Evolutionary conservation across 768 basidiomycete genomes (phyloP), one percentile per base, ranked within the genome.

Genomic region (Leccinum pellstonianum): DNA sequence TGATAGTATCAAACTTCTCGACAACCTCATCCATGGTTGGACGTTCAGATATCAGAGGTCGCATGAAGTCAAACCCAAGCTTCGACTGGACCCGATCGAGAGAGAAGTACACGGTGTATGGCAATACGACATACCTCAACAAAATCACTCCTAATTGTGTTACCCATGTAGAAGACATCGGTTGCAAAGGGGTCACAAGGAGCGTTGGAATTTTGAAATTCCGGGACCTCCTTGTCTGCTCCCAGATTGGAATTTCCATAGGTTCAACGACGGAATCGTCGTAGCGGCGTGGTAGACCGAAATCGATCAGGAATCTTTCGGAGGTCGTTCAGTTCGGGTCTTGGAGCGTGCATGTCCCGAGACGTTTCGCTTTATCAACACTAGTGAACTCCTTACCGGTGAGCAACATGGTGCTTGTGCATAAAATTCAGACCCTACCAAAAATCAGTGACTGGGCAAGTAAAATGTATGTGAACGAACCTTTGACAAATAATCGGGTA

Each of bases 1-100:
- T 27, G 41, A 51, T 1, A 38, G 35, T n/a, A 54, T 43, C 3
- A 21, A 46, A 46, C 43, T 19, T 4, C 19, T 46, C 3, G 17
- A 49, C 70, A 10, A 76, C 76, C 47, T 74, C 3, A 9, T 75
- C 68, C 54, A 79, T 78, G 0, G 64, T 75, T 0, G 77, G 77
- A 15, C 79, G 71, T 51, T 75, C 76, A 0, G 61, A 51, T 10
- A 79, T 59, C 2, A 79, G 64, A 1, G 69, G 10, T 11, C 31
- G 31, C 31, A 31, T 31, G 10, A 31, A 31, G 10, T 31, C 31
- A 31, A 31, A 31, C 31, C 31, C 31, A 8, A 31, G 10, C 10
- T 31, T 31, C 4, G 10, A 11, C 31, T 31, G 10, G 31, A 31
- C 5, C 1, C 31, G 7, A 11, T 11, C 5, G 10, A 31, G 31